Conservation (phyloP, 345 rosid genomes). For the Populus davidiana region DNA sequence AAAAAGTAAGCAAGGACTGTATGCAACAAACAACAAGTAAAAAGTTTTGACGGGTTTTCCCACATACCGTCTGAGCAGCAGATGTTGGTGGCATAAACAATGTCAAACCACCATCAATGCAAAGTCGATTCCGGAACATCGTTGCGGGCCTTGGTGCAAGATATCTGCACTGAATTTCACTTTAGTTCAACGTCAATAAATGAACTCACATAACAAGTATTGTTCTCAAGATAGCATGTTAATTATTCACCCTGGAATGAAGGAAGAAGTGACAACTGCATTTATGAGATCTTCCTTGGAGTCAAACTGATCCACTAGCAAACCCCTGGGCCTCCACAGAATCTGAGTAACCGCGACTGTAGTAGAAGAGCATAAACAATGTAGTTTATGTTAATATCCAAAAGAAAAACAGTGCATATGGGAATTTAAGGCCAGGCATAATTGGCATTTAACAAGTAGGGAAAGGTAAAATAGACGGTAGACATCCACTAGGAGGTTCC, state of each 20-base stretch:
- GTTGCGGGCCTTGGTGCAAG: conserved; percentile 94
- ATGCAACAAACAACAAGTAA: neutral
- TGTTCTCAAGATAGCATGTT: neutral
- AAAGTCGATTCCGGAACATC: conserved; percentile 72
- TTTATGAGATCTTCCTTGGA: conserved; percentile 85
- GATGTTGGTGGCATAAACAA: conserved; percentile 96
- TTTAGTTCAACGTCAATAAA: conserved; percentile 19
- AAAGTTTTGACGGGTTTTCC: neutral
- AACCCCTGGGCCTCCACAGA: conserved; percentile 83
- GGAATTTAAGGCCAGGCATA: neutral
- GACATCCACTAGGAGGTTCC: neutral
- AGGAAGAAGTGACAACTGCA: conserved; percentile 86
- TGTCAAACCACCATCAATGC: conserved; percentile 94
- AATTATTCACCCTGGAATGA: conserved; percentile 75
- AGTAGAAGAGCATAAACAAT: conserved; percentile 5
- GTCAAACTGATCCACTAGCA: conserved; percentile 91
- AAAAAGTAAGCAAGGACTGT: neutral
- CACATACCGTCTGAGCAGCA: conserved; percentile 73
- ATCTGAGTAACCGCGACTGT: conserved; percentile 97
- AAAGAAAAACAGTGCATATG: neutral
- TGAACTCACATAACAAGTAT: neutral
- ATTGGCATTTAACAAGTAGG: neutral
- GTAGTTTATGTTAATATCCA: conserved; percentile 9
- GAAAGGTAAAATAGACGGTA: neutral
- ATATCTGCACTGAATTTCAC: conserved; percentile 49